These are phyloP conservation scores for Saccharomycopsis sp. DNA, from an alignment of 805 yeast species.

Conservation along the genomic window DNA sequence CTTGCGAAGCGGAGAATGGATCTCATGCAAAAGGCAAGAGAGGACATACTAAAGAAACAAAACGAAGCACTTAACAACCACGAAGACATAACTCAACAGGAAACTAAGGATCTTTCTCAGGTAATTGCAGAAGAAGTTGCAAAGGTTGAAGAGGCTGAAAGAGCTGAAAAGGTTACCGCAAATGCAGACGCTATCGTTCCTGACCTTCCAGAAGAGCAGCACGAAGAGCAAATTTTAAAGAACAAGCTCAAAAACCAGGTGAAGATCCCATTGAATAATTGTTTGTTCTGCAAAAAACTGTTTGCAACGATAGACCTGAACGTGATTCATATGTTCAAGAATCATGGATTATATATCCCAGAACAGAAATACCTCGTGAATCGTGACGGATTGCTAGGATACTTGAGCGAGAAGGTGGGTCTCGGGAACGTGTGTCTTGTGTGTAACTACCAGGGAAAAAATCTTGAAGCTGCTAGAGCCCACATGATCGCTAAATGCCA, in stretches of 20 bases:
- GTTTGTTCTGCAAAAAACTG: conserved; percentile 49
- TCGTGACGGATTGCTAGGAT: conserved; percentile 63
- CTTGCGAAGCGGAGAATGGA: conserved; percentile 36
- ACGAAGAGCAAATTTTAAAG: conserved; percentile 30
- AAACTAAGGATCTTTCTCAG: conserved; percentile 5
- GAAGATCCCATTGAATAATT: conserved; percentile 42
- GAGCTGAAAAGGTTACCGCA: conserved; percentile 11
- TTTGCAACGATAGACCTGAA: conserved; percentile 44
- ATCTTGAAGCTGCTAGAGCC: conserved; percentile 79
- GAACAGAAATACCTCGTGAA: conserved; percentile 69
- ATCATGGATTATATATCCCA: conserved; percentile 85
- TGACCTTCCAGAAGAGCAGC: conserved; percentile 22
- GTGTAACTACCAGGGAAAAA: conserved; percentile 80
- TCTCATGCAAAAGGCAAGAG: conserved; percentile 34
- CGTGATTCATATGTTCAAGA: conserved; percentile 65
- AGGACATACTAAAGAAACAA: conserved; percentile 29
- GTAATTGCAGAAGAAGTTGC: background rate
- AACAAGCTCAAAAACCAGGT: conserved; percentile 35
- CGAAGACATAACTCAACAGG: background rate
- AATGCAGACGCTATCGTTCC: too few relatives aligned
- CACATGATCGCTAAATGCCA: conserved; percentile 88
- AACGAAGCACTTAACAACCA: background rate
- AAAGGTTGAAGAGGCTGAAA: conserved; percentile 5
- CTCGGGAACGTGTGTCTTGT: conserved; percentile 84
- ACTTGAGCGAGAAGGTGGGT: conserved; percentile 85